phyloP scores from a whole-genome alignment of 2,329 filamentous ascomycete species.

The Hymenotorrendiella dingleyae region DNA sequence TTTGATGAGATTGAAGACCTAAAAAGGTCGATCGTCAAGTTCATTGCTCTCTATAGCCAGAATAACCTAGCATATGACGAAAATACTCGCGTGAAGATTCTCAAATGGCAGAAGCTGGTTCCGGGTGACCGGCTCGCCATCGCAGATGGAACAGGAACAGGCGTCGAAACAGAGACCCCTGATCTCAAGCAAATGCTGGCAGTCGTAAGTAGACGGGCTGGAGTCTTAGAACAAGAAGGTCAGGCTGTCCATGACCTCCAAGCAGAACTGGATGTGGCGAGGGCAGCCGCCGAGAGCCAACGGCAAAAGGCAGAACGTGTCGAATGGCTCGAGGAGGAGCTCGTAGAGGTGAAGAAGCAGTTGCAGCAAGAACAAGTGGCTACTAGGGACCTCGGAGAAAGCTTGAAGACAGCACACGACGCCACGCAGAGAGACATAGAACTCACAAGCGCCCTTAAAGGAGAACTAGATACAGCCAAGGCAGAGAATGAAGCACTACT shows the following conservation, averaged over 20 bases:
- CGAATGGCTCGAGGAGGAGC: slow-evolving; percentile 1
- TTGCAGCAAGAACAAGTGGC: slow-evolving; percentile 11
- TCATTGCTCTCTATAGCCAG: slow-evolving; percentile 16
- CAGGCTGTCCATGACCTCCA: slow-evolving; percentile 13
- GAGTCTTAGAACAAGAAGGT: slow-evolving; percentile 17
- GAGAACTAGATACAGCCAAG: slow-evolving; percentile 14
- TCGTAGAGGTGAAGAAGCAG: slow-evolving; percentile 9
- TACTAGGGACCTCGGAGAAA: slow-evolving; percentile 10
- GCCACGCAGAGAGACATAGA: slow-evolving; percentile 4
- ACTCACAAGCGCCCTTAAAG: slow-evolving; percentile 10
- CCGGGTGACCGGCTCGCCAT: slow-evolving; percentile 9
- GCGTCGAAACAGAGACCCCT: slow-evolving; percentile 13
- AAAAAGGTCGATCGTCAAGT: slow-evolving; percentile 17
- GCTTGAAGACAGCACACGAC: slow-evolving; percentile 5
- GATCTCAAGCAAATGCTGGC: slow-evolving; percentile 14
- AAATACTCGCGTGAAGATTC: slow-evolving; percentile 18
- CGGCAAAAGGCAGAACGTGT: slow-evolving; percentile 1
- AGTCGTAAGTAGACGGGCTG: slow-evolving; percentile 13
- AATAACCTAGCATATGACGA: slow-evolving; percentile 13
- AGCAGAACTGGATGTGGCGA: slow-evolving; percentile 14
- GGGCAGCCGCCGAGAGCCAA: slow-evolving; percentile 9
- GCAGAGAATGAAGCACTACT: slow-evolving; percentile 13
- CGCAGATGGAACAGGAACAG: slow-evolving; percentile 7
- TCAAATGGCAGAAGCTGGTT: slow-evolving; percentile 14
- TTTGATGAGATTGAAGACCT: slow-evolving; percentile 10